A percentile compares a stretch with the other conserved stretches of the same genome.
phyloP scores from a whole-genome alignment of 2,329 filamentous ascomycete species.

The Ascochyta viciae-villosae region DNA sequence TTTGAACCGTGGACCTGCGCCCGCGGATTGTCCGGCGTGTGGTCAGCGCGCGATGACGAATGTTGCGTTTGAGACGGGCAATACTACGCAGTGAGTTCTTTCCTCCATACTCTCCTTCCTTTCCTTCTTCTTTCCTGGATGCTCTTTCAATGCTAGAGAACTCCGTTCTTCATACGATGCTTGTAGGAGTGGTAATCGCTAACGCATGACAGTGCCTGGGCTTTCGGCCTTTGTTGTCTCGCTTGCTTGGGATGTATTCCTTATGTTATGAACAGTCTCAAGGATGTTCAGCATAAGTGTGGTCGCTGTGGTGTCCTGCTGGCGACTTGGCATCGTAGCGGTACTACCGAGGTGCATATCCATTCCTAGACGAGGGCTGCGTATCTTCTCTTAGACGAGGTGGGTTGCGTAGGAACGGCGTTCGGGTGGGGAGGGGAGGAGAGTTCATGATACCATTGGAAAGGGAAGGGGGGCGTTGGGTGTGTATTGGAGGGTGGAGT shows the following conservation, averaged over 20 bases:
- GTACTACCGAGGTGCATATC: constrained; percentile 55
- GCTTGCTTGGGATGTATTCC: constrained; percentile 58
- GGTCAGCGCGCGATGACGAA: constrained; percentile 51
- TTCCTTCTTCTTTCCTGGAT: too few relatives aligned
- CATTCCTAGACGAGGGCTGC: constrained; percentile 43
- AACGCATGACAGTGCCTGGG: constrained; percentile 53
- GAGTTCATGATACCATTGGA: too few relatives aligned
- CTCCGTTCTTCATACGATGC: too few relatives aligned
- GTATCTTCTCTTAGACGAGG: constrained; percentile 43
- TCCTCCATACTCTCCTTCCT: not conserved
- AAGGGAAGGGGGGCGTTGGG: too few relatives aligned
- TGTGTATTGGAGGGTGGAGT: too few relatives aligned
- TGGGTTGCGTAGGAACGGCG: too few relatives aligned
- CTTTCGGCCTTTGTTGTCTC: constrained; percentile 52
- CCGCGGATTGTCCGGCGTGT: constrained; percentile 58
- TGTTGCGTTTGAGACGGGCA: constrained; percentile 45
- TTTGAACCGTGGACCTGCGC: constrained; percentile 47
- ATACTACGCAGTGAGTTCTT: constrained; percentile 51
- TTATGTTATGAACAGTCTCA: constrained; percentile 56
- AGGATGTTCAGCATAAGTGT: constrained; percentile 59
- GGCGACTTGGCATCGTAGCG: constrained; percentile 59
- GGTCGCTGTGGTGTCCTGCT: constrained; percentile 55
- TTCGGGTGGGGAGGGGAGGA: too few relatives aligned
- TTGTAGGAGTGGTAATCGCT: constrained; percentile 3
- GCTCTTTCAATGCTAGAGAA: too few relatives aligned